Evolutionary conservation across 164 flowering plant species (phyloP), one percentile per base, ranked within the genome.

Genomic region (Kingdonia uniflora): DNA sequence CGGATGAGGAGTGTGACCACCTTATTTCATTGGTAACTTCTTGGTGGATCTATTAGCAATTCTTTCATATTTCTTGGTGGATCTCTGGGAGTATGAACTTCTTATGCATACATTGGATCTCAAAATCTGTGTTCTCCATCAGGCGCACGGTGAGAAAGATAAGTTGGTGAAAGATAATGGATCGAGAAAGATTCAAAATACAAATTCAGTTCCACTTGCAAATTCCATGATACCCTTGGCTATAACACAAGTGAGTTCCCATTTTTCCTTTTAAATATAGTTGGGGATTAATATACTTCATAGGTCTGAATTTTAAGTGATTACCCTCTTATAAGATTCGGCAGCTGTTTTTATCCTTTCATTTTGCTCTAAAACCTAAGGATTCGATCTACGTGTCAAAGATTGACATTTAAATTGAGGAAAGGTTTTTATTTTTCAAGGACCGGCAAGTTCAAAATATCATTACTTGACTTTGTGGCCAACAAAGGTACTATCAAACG

Each of bases 1-100:
- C 91, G 5, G 81, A 79, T 52, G 81, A 76, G 67, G 97, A 90
- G 66, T 80, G 91, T 63, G 82, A 78, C 65, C 80, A 81, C 61
- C 80, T 89, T 40, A 78, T 76, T 56, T 74, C 79, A 55, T 56
- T 71, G 85, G 97, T 89, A 83, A 58, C 24, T 51, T 19, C 24
- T 62, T 71, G 19, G 8, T 43, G 47, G 35, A 29, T 29, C 35
- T 41, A 10, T n/a, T n/a, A n/a, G n/a, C n/a, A n/a, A n/a, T n/a
- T n/a, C n/a, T n/a, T n/a, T n/a, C n/a, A n/a, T 40, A 40, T 14
- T 40, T 54, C 65, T 74, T 51, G 50, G 64, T 62, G 54, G 69
- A 68, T 76, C n/a, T n/a, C n/a, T n/a, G n/a, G n/a, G n/a, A n/a
- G n/a, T n/a, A 71, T 46, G 12, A 6, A 26, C 14, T 15, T 17